Conservation (phyloP, 257 asterid genomes). For the Jasminum sambac region DNA sequence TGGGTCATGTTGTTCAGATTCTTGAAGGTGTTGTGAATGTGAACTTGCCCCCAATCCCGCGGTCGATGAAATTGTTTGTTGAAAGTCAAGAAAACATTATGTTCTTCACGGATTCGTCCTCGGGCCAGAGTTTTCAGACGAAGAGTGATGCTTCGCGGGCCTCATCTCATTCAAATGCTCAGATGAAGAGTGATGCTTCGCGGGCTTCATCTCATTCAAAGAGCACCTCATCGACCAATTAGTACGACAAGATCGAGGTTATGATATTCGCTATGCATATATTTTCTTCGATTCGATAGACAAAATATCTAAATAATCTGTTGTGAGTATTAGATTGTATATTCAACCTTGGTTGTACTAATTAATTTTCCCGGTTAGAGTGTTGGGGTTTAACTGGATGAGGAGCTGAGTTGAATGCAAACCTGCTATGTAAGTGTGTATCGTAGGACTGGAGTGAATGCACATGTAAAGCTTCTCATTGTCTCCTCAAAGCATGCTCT, state of each 20-base stretch:
- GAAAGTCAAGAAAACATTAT: constrained; percentile 47
- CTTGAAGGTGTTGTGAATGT: constrained; percentile 49
- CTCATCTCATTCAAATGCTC: too few relatives aligned
- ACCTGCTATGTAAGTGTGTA: too few relatives aligned
- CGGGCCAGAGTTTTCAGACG: constrained; percentile 44
- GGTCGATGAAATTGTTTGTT: constrained; percentile 47
- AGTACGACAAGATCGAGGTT: neutral
- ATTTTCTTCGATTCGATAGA: neutral
- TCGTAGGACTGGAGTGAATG: too few relatives aligned
- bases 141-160: constrained; percentile 43
- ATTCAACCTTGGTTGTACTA: neutral
- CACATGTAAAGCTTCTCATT: too few relatives aligned
- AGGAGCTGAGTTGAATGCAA: too few relatives aligned
- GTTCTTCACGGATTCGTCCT: constrained; percentile 72
- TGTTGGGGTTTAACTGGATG: too few relatives aligned
- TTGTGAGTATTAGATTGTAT: neutral
- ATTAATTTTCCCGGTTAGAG: neutral
- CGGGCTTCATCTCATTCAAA: neutral
- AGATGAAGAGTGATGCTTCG: neutral
- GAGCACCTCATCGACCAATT: neutral
- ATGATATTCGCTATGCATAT: neutral
- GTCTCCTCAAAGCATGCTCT: too few relatives aligned
- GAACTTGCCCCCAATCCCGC: constrained; percentile 41
- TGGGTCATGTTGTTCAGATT: constrained; percentile 51
- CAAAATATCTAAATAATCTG: neutral